Evolutionary conservation across 1,284 basidiomycete species (phyloP), one percentile per base, ranked within the genome.

Genomic region (Athelia psychrophila): DNA sequence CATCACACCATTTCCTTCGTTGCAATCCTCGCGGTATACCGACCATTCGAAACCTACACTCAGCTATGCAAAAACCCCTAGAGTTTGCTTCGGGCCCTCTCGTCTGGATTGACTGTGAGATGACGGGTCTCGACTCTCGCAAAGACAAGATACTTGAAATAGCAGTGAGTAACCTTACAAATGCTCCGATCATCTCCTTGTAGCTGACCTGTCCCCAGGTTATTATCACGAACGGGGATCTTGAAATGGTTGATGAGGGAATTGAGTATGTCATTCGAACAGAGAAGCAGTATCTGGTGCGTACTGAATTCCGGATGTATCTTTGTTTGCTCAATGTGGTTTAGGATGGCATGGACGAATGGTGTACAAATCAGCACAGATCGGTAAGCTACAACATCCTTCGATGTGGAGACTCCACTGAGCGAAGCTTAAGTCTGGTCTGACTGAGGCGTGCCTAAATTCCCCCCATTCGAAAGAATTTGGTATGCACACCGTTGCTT

Each of bases 81-180:
- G 69, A 73, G 52, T 79, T 75, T 44, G 60, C 71, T 6, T 76
- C 80, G 18, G 88, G 88, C 0, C 91, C 92, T 9, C 69, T 94
- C 47, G 88, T 94, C 2, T 94, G 91, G 91, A 80, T 94, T 48
- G 92, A 94, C 65, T 91, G 91, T 62, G 91, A 94, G 69, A 94
- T 94, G 92, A 92, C 90, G 2, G 85, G 84, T 3, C 65, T 86
- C 20, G 69, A 88, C 61, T 76, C 77, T 3, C 74, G 77, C 24
- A 81, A 66, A 25, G 88, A 94, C 64, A 83, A 82, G 52, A 80
- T 94, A 22, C 64, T 94, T 3, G 91, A 94, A 64, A 86, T 90
- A 63, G 86, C 87, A 13, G 85, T 85, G 50, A 30, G 69, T 60
- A 5, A 3, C 47, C 25, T 47, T 45, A 19, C 38, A 45, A 65